These are phyloP conservation scores for Diaporthe caulivora DNA, from an alignment of 2,329 filamentous ascomycete species.

Conservation along the genomic window DNA sequence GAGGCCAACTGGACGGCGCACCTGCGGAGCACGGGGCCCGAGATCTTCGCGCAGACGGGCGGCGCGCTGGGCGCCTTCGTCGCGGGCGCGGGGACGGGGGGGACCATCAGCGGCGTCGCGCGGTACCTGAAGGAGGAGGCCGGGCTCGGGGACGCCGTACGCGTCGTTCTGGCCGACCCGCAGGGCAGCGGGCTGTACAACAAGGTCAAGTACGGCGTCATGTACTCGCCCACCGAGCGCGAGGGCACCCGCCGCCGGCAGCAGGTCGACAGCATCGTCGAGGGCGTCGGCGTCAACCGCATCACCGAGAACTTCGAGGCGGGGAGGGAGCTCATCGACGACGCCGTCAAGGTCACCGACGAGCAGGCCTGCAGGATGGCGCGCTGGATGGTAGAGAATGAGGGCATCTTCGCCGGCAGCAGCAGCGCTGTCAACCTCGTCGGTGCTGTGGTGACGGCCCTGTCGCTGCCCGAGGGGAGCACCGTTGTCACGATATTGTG, in stretches of 20 bases:
- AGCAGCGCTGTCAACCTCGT: constrained; percentile 98
- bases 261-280: constrained; percentile 96
- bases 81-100: constrained; percentile 92
- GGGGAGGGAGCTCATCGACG: constrained; percentile 87
- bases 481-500: constrained; percentile 86
- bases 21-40: constrained; percentile 84
- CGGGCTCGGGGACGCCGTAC: constrained; percentile 66
- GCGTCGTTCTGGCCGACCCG: constrained; percentile 89
- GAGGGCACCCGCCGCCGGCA: constrained; percentile 91
- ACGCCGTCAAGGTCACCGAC: constrained; percentile 90
- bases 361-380: constrained; percentile 93
- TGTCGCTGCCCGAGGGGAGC: constrained; percentile 71
- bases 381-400: constrained; percentile 94
- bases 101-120: constrained; percentile 90
- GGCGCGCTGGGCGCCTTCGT: constrained; percentile 88
- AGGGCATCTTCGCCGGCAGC: constrained; percentile 94
- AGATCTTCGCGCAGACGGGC: constrained; percentile 84
- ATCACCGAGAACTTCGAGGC: constrained; percentile 94
- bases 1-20: constrained; percentile 91
- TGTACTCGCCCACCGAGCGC: constrained; percentile 90
- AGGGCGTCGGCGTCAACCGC: constrained; percentile 95
- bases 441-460: constrained; percentile 78
- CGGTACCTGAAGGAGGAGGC: constrained; percentile 81
- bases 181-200: constrained; percentile 95
- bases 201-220: constrained; percentile 90